These are phyloP conservation scores for Globisporangium nunn DNA, from an alignment of 352 stramenopile genomes.

Conservation along the genomic window DNA sequence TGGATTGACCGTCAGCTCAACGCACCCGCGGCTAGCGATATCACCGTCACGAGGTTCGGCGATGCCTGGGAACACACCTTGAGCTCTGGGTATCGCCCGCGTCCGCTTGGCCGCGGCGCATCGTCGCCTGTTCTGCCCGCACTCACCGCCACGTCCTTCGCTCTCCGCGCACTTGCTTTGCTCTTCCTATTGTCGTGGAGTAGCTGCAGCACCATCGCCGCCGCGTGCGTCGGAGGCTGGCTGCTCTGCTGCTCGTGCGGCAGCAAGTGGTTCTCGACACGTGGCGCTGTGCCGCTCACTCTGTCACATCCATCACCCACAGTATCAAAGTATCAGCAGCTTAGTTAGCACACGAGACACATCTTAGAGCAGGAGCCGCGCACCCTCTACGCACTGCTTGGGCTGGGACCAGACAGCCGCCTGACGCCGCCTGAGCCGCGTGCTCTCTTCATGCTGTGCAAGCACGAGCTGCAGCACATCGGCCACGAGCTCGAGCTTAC, in stretches of 20 bases:
- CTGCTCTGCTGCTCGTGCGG: slow-evolving; percentile 3
- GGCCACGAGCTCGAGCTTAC: slow-evolving; percentile 46
- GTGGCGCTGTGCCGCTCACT: slow-evolving; percentile 6
- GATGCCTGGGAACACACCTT: not conserved
- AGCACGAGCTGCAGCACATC: slow-evolving; percentile 42
- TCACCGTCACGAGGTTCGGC: no score
- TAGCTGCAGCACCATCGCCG: slow-evolving; percentile 28
- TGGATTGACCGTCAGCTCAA: not conserved
- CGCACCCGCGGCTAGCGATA: no score
- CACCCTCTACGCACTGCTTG: slow-evolving; percentile 20
- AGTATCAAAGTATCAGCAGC: not conserved
- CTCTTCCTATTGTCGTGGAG: slow-evolving; percentile 4
- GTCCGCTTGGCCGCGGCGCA: no score
- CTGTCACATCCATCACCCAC: slow-evolving; percentile 3
- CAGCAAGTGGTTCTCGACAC: slow-evolving; percentile 41
- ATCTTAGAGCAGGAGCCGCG: not conserved
- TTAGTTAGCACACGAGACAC: not conserved
- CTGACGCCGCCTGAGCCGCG: slow-evolving; percentile 30
- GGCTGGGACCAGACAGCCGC: slow-evolving; percentile 52
- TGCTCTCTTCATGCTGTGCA: slow-evolving; percentile 40
- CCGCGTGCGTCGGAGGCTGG: slow-evolving; percentile 19
- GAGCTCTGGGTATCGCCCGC: not conserved
- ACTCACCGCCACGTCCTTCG: no score
- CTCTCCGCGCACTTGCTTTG: not conserved
- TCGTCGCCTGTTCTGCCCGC: not conserved